Evolutionary conservation across 2,329 filamentous ascomycete species (phyloP), one percentile per base, ranked within the genome.

Genomic region (Sarocladium oryzae): DNA sequence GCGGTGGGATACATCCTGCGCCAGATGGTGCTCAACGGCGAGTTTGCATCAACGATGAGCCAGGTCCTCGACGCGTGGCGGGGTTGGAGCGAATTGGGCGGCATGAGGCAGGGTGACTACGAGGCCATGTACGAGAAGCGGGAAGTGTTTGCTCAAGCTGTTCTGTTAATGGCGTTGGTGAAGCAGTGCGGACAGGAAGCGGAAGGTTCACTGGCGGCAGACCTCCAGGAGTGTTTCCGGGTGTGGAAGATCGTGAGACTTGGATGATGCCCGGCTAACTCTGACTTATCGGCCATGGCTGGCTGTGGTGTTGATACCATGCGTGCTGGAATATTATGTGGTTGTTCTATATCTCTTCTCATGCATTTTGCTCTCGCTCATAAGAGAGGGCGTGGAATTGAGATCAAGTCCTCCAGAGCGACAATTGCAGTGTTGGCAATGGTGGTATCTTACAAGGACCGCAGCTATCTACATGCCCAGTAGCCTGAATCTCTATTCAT

Each of bases 221-320:
- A 81, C 49, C 57, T 81, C 60, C 77, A 79, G 59, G 77, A 81
- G 56, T 79, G 76, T 51, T 56, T 81, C 56, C 59, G 70, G 13
- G 69, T 79, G 60, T 81, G 77, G 78, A 73, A 67, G 55, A 73
- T 69, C 50, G 75, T 81, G 9, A 64, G 77, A 41, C 61, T 80
- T 11, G 78, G 77, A 4, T 78, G 40, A 43, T 3, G 40, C 36
- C 16, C 15, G 6, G 33, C 33, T n/a, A n/a, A n/a, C n/a, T n/a
- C n/a, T n/a, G n/a, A n/a, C n/a, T n/a, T n/a, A n/a, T n/a, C n/a
- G n/a, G n/a, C n/a, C n/a, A n/a, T n/a, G n/a, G n/a, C n/a, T n/a
- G n/a, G n/a, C n/a, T n/a, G n/a, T n/a, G n/a, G n/a, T n/a, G n/a
- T n/a, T n/a, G n/a, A n/a, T n/a, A n/a, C n/a, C n/a, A n/a, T n/a